Evolutionary conservation across 2,329 filamentous ascomycete species (phyloP).

Genomic region (Paramyrothecium roridum): DNA sequence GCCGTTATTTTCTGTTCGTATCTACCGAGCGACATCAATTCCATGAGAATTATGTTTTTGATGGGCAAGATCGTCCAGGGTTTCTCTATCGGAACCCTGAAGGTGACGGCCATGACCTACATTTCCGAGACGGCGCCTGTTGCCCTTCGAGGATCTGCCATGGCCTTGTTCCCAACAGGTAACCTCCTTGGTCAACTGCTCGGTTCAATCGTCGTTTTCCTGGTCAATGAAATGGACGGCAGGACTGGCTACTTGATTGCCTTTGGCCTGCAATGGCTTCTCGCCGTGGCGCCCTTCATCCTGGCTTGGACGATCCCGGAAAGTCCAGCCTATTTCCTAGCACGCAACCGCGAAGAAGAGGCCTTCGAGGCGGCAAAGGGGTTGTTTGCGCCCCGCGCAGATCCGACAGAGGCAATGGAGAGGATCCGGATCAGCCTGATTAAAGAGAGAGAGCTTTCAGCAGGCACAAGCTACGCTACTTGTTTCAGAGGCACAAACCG

Average conservation of each 20-base stretch:
- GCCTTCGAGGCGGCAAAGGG: constrained; percentile 13
- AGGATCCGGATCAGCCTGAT: constrained; percentile 30
- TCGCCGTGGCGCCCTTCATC: constrained; percentile 13
- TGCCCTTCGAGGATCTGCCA: constrained; percentile 18
- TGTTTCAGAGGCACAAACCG: constrained; percentile 38
- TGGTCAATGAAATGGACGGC: constrained; percentile 14
- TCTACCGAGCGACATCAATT: constrained; percentile 2
- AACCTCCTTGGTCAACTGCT: constrained; percentile 23
- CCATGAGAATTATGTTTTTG: constrained; percentile 19
- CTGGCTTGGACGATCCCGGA: constrained; percentile 21
- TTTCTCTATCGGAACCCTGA: constrained; percentile 19
- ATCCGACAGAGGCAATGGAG: constrained; percentile 8
- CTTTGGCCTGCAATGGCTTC: constrained; percentile 20
- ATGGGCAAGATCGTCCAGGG: constrained; percentile 21
- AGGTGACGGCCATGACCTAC: constrained; percentile 33
- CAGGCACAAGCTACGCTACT: constrained; percentile 31
- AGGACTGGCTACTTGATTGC: constrained; percentile 17
- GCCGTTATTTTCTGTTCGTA: constrained; percentile 24
- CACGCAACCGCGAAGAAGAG: constrained; percentile 9
- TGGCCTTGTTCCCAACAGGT: constrained; percentile 22
- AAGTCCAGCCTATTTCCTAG: constrained; percentile 17
- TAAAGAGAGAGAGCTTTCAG: constrained; percentile 28
- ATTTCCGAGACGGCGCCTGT: constrained; percentile 24
- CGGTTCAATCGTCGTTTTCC: constrained; percentile 15
- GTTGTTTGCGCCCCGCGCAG: constrained; percentile 15